These are phyloP conservation scores for Nicotiana undulata DNA, from an alignment of 257 asterid species.

Conservation along the genomic window DNA sequence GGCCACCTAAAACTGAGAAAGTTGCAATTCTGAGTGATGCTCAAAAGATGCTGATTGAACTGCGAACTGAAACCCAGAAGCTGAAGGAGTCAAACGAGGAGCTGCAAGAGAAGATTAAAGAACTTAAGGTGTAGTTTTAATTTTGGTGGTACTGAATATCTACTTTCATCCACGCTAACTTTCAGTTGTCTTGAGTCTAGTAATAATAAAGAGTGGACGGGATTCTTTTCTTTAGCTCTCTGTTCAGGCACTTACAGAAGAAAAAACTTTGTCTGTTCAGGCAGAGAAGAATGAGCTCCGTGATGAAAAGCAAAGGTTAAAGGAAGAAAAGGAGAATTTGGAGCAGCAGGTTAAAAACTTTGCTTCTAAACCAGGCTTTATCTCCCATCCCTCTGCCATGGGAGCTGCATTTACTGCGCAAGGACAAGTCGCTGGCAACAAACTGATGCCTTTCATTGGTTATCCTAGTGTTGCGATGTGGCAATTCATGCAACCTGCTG, in stretches of 20 bases:
- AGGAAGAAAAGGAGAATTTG: conserved; percentile 21
- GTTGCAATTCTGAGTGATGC: conserved; percentile 20
- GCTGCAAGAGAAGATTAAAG: conserved; percentile 18
- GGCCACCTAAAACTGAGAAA: conserved; percentile 25
- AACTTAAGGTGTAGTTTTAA: conserved; percentile 16
- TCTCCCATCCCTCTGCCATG: conserved; percentile 13
- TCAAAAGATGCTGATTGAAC: conserved; percentile 16
- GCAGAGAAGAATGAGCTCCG: conserved; percentile 30
- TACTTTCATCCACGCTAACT: not conserved
- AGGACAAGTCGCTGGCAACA: conserved; percentile 16
- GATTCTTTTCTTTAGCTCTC: not conserved
- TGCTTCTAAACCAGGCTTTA: conserved; percentile 11
- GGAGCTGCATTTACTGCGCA: conserved; percentile 13
- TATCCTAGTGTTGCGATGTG: conserved; percentile 31
- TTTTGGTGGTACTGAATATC: not conserved
- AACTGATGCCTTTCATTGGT: conserved; percentile 24
- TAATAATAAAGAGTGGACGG: not conserved
- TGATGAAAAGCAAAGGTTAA: conserved; percentile 23
- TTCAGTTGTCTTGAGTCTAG: not conserved
- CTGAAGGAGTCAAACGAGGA: conserved; percentile 24
- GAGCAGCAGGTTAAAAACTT: conserved; percentile 23
- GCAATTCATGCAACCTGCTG: conserved; percentile 31
- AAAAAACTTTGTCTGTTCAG: not conserved
- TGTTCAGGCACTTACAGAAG: not conserved
- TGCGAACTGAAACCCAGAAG: conserved; percentile 17